Conservation (phyloP, 148 eudicot genomes). For the Vaccinium darrowii region DNA sequence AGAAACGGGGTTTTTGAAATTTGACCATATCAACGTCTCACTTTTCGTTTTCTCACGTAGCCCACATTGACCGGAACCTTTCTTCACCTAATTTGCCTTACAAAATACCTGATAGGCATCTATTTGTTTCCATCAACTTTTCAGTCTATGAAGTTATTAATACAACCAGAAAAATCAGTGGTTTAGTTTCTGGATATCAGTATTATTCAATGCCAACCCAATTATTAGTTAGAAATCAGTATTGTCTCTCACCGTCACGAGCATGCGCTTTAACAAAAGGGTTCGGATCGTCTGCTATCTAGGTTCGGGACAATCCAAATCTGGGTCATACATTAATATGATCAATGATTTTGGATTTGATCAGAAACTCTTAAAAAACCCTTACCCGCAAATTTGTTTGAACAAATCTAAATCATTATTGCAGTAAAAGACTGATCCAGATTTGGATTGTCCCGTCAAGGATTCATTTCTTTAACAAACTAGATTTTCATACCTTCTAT, state of each 20-base stretch:
- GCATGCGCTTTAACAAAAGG: no score
- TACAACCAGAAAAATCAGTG: not conserved
- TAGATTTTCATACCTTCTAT: not conserved
- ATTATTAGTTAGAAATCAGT: not conserved
- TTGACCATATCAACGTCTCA: not conserved
- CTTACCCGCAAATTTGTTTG: no score
- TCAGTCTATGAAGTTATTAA: not conserved
- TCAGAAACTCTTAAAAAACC: no score
- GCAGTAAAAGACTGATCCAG: no score
- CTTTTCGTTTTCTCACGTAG: not conserved
- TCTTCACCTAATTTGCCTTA: not conserved
- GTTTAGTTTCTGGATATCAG: not conserved
- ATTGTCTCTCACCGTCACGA: not conserved
- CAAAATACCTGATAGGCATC: not conserved
- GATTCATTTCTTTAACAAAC: not conserved
- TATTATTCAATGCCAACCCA: not conserved
- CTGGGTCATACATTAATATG: no score
- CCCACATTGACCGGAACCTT: slow-evolving; percentile 1
- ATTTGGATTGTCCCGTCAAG: no score
- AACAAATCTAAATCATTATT: no score
- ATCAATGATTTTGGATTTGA: no score
- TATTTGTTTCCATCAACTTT: not conserved
- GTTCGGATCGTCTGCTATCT: no score
- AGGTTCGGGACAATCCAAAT: no score
- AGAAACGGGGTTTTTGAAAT: not conserved